Conservation (phyloP, 2,329 filamentous ascomycete genomes). For the Microcyclospora pomicola region DNA sequence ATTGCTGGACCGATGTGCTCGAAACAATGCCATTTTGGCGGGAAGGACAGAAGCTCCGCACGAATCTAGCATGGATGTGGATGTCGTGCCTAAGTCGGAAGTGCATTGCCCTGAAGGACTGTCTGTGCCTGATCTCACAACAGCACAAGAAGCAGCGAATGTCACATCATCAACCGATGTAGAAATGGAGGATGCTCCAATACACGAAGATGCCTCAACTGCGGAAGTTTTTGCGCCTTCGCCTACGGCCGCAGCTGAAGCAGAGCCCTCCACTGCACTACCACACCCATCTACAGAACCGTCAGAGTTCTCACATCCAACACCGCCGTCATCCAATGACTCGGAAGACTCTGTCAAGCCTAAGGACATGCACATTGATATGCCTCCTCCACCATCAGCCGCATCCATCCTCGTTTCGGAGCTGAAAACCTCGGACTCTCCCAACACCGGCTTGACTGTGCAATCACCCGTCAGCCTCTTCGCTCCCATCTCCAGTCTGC, state of each 20-base stretch:
- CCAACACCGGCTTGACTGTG: conserved; percentile 6
- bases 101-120: too few species aligned
- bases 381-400: conserved; percentile 18
- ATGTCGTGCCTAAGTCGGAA: background rate
- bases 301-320: background rate
- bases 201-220: conserved; percentile 1
- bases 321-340: background rate
- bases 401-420: conserved; percentile 4
- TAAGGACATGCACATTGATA: conserved; percentile 18
- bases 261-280: too few species aligned
- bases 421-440: too few species aligned
- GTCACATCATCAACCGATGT: conserved; percentile 2
- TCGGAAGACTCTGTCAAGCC: conserved; percentile 5
- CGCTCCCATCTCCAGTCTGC: conserved; percentile 15
- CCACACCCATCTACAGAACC: background rate
- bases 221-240: too few species aligned
- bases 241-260: too few species aligned
- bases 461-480: conserved; percentile 14
- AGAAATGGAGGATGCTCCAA: conserved; percentile 10
- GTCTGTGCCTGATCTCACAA: background rate
- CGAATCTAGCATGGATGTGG: background rate
- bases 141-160: too few species aligned
- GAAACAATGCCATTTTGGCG: conserved; percentile 13
- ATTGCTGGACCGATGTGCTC: conserved; percentile 20
- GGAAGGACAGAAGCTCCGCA: background rate